phyloP scores from a whole-genome alignment of 129 eudicot species.

The Arctium lappa region DNA sequence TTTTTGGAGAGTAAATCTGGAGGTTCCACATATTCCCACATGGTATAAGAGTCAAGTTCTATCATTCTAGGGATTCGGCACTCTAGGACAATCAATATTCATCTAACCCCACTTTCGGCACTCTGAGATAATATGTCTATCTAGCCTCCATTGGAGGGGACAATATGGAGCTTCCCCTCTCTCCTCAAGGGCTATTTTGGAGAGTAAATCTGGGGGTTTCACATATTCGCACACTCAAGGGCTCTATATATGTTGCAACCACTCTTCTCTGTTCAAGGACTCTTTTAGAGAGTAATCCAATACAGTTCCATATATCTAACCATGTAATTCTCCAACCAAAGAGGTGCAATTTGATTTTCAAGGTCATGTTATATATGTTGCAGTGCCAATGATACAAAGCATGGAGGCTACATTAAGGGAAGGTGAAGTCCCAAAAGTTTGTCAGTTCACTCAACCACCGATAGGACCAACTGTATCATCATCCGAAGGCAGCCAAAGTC shows the following conservation, averaged over 20 bases:
- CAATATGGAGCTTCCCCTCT: too few relatives aligned
- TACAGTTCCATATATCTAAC: not conserved
- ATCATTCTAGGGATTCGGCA: not conserved
- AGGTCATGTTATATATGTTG: constrained; percentile 7
- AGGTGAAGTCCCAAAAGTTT: constrained; percentile 71
- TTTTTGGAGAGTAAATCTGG: not conserved
- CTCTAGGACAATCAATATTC: too few relatives aligned
- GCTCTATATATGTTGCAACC: not conserved
- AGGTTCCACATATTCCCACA: not conserved
- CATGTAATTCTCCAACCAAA: not conserved
- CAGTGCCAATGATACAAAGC: constrained; percentile 91
- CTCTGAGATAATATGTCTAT: not conserved
- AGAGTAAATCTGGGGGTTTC: not conserved
- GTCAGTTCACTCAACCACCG: constrained; percentile 39
- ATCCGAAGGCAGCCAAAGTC: constrained; percentile 1
- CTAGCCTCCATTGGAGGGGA: not conserved
- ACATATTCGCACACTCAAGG: not conserved
- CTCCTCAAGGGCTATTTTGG: not conserved
- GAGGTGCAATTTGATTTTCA: not conserved
- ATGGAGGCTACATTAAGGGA: constrained; percentile 70
- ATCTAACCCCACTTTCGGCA: not conserved
- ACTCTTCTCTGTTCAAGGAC: not conserved
- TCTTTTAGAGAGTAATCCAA: not conserved
- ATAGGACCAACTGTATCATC: not conserved
- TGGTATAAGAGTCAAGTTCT: not conserved